Conservation (phyloP, 805 yeast genomes). For the Tetrapisispora nanseiensis region DNA sequence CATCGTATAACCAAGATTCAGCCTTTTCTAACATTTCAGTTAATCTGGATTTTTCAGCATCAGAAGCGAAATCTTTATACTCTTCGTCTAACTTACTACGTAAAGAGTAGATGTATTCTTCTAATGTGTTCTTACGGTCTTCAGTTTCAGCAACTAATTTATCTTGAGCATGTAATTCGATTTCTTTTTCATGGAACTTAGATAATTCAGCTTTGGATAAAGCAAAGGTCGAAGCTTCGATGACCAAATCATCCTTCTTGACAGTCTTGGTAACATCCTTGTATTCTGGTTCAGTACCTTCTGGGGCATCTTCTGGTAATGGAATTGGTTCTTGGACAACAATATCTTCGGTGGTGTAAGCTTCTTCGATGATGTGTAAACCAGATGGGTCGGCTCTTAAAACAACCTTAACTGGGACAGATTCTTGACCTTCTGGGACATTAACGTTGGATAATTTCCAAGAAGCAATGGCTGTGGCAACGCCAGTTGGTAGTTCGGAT, state of each 20-base stretch:
- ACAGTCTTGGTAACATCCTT: constrained; percentile 85
- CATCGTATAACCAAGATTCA: constrained; percentile 97
- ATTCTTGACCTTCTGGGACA: constrained; percentile 61
- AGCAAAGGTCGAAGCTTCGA: constrained; percentile 51
- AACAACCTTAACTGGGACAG: constrained; percentile 80
- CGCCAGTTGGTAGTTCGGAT: constrained; percentile 61
- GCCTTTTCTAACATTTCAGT: constrained; percentile 64
- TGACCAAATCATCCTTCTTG: constrained; percentile 69
- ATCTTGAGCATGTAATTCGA: constrained; percentile 74
- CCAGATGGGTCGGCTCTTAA: constrained; percentile 96
- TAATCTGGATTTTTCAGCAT: constrained; percentile 76
- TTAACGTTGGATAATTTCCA: constrained; percentile 81
- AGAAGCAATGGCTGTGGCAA: constrained; percentile 55
- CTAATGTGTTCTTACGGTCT: constrained; percentile 95
- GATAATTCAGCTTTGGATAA: constrained; percentile 47
- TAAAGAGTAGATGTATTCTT: constrained; percentile 94
- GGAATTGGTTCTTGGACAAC: constrained; percentile 81
- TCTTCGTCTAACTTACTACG: constrained; percentile 92
- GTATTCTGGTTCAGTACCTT: constrained; percentile 69
- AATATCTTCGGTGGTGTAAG: constrained; percentile 86
- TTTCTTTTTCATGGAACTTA: constrained; percentile 67
- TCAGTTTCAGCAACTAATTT: constrained; percentile 96
- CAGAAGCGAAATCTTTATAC: constrained; percentile 78
- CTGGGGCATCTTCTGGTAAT: constrained; percentile 35
- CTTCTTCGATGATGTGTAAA: constrained; percentile 82